phyloP scores from a whole-genome alignment of 2,329 filamentous ascomycete species.

The Tolypocladium guangdongense region DNA sequence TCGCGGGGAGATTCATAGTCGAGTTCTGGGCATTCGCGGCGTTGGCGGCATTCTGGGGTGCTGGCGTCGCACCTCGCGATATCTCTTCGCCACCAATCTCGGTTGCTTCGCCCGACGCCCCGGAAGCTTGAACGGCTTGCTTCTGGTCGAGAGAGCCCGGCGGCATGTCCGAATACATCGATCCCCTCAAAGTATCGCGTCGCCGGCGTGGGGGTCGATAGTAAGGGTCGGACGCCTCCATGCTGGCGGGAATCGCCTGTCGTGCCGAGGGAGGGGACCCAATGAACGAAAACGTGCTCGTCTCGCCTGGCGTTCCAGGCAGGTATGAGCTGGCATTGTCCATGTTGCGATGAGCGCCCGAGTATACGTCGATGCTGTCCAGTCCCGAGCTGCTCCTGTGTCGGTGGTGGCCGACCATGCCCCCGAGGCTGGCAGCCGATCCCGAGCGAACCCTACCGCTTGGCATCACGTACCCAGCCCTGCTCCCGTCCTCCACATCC shows the following conservation, averaged over 20 bases:
- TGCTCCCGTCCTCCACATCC: constrained; percentile 53
- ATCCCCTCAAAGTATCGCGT: constrained; percentile 44
- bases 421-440: constrained; percentile 47
- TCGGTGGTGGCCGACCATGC: constrained; percentile 30
- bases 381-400: constrained; percentile 45
- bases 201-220: constrained; percentile 75
- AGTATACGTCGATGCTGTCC: constrained; percentile 38
- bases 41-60: constrained; percentile 17
- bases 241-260: constrained; percentile 33
- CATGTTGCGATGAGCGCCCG: constrained; percentile 33
- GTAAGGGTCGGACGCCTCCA: constrained; percentile 62
- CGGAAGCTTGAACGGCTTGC: constrained; percentile 24
- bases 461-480: constrained; percentile 45
- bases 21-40: constrained; percentile 18
- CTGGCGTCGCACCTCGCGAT: constrained; percentile 32
- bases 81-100: constrained; percentile 32
- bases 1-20: constrained; percentile 30
- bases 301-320: constrained; percentile 62
- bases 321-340: constrained; percentile 55
- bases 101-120: constrained; percentile 22
- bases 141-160: constrained; percentile 22
- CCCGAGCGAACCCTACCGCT: constrained; percentile 47
- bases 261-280: constrained; percentile 42
- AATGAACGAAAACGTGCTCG: constrained; percentile 62
- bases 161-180: constrained; percentile 19